Evolutionary conservation across 1,284 basidiomycete species (phyloP).

Genomic region (Boletus coffeatus): DNA sequence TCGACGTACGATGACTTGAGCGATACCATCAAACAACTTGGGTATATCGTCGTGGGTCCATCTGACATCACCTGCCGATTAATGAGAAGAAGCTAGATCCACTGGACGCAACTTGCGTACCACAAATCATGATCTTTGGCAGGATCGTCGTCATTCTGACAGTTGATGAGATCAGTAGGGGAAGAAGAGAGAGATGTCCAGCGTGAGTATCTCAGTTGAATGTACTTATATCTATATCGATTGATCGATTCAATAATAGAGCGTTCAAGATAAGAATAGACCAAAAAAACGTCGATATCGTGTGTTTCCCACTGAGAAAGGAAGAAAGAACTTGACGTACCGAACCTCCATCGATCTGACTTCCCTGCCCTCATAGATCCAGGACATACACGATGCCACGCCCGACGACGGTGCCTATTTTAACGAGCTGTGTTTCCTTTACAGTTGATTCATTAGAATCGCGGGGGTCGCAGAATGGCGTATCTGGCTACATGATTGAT

Average conservation of each 20-base stretch:
- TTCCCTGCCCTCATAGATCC: slow-evolving; percentile 7
- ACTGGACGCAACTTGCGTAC: slow-evolving; percentile 5
- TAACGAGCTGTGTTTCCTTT: neutral
- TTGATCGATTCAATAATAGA: neutral
- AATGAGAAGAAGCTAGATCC: neutral
- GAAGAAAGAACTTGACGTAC: neutral
- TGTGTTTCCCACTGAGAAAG: neutral
- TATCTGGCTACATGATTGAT: too few species aligned
- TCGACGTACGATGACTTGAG: slow-evolving; percentile 44
- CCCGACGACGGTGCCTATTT: neutral
- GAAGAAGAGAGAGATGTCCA: neutral
- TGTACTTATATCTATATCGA: neutral
- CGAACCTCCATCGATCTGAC: neutral
- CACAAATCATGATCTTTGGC: slow-evolving; percentile 24
- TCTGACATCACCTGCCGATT: slow-evolving; percentile 51
- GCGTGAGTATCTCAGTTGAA: neutral
- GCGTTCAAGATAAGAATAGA: neutral
- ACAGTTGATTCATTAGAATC: too few species aligned
- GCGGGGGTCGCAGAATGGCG: too few species aligned
- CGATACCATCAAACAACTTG: slow-evolving; percentile 57
- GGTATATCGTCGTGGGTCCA: slow-evolving; percentile 77
- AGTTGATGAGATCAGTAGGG: slow-evolving; percentile 1
- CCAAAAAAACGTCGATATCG: neutral
- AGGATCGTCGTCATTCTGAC: slow-evolving; percentile 7
- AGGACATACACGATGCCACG: neutral